Evolutionary conservation across 768 basidiomycete species (phyloP).

Genomic region (Clathrus columnatus): DNA sequence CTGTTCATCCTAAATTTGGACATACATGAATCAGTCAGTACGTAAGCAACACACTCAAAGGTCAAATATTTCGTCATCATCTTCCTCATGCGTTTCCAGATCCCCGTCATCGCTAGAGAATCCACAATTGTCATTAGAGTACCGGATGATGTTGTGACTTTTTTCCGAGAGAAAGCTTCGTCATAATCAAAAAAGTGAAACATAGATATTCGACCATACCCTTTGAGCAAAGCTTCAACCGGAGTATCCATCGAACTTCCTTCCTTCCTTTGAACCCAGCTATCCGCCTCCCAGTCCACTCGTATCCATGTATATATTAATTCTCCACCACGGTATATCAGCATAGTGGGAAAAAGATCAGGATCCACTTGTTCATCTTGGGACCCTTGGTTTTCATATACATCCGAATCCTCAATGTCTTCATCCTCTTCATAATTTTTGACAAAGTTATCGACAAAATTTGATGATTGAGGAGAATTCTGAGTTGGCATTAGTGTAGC

Average conservation of each 20-base stretch:
- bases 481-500: conserved; percentile 33
- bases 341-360: conserved; percentile 70
- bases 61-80: conserved; percentile 9
- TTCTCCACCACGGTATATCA: conserved; percentile 71
- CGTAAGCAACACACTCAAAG: neutral
- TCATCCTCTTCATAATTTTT: conserved; percentile 30
- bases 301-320: conserved; percentile 86
- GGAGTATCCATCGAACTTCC: neutral
- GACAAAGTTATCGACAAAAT: conserved; percentile 9
- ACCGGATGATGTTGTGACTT: conserved; percentile 2
- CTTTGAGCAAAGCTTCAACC: conserved; percentile 4
- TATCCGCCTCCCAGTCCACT: conserved; percentile 53
- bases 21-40: neutral
- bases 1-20: neutral
- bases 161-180: no score
- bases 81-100: neutral
- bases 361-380: conserved; percentile 61
- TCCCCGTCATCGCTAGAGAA: conserved; percentile 10
- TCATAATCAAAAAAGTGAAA: no score
- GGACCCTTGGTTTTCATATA: conserved; percentile 35
- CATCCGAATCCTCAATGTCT: conserved; percentile 20
- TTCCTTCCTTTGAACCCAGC: neutral
- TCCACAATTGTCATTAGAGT: conserved; percentile 8
- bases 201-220: no score
- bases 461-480: neutral